Evolutionary conservation across 228 moss, liverwort and hornwort genomes (phyloP), one percentile per base, ranked within the genome.

Genomic region (Sphagnum fallax): DNA sequence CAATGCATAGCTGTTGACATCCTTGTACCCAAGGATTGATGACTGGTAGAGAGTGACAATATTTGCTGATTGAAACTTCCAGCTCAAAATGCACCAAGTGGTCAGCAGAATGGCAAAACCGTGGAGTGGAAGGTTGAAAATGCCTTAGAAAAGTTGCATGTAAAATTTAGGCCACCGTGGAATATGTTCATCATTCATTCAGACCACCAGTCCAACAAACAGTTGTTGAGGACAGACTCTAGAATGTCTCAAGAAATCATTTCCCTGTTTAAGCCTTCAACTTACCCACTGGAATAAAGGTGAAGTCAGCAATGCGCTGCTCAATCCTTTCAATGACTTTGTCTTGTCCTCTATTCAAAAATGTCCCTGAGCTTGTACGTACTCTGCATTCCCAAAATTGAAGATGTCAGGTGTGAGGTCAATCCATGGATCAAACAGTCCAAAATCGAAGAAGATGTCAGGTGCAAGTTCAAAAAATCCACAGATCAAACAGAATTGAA

Each of bases 321-420:
- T 98, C 98, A 59, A 98, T 86, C 69, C 74, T 75, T 52, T 71
- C 72, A 51, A 98, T 82, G 48, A 89, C 67, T 10, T 72, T 50
- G 64, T 98, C 98, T 75, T 92, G 93, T 62, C 92, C 94, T 74
- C 98, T 84, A 74, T 77, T 80, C 81, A 98, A 81, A 86, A 98
- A 98, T 1, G 94, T 98, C 52, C 98, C 98, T 69, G 98, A 98
- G 82, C 98, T 98, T 72, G 98, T 98, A 72, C 98, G 88, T 15
- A 94, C 98, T 73, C 98, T 93, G 85, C 50, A 64, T 69, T 64
- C 32, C 32, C 32, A 32, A 32, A 32, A 32, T 32, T 32, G 32
- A 32, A 32, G 32, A 32, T 32, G 2, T 32, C 32, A 32, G 32
- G 32, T 32, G 32, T 32, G 2, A 32, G 32, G 32, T 32, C 32